Percentiles rank a stretch among this genome's conserved stretches.
These are phyloP conservation scores for Clausena lansium DNA, from an alignment of 345 rosid species.

Conservation along the genomic window DNA sequence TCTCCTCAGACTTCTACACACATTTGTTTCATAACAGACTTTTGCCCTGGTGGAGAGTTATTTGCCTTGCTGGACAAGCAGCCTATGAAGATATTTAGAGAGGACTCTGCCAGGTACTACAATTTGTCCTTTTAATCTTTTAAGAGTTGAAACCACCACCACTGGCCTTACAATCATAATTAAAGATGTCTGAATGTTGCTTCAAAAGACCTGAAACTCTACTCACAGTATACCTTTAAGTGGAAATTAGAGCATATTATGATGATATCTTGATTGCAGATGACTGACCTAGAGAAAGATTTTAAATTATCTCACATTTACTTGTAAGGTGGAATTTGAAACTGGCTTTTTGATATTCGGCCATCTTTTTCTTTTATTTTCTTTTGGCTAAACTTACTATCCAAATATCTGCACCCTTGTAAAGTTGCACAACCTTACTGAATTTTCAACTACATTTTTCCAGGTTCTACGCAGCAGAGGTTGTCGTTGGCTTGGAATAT, in stretches of 20 bases:
- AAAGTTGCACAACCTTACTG: neutral
- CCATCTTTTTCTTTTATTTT: neutral
- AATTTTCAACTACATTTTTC: slow-evolving; percentile 9
- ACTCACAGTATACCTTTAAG: neutral
- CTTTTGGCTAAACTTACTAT: neutral
- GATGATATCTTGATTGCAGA: neutral
- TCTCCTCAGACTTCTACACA: slow-evolving; percentile 84
- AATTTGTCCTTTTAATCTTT: neutral
- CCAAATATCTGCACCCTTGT: neutral
- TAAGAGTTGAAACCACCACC: neutral
- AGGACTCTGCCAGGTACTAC: slow-evolving; percentile 82
- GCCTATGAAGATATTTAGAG: slow-evolving; percentile 82
- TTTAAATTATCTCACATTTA: neutral
- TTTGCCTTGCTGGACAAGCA: slow-evolving; percentile 86
- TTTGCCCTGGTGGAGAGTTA: slow-evolving; percentile 95
- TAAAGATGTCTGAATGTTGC: neutral
- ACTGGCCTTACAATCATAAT: neutral
- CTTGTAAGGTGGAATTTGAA: neutral
- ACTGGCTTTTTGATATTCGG: neutral
- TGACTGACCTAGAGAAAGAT: neutral
- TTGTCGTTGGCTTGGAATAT: slow-evolving; percentile 81
- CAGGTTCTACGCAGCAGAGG: slow-evolving; percentile 98
- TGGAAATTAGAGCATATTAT: neutral
- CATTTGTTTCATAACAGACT: slow-evolving; percentile 93
- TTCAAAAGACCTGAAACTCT: neutral